Percentiles rank a stretch among this genome's conserved stretches.
Conservation (phyloP, 2,329 filamentous ascomycete genomes). For the Colletotrichum abscissum region DNA sequence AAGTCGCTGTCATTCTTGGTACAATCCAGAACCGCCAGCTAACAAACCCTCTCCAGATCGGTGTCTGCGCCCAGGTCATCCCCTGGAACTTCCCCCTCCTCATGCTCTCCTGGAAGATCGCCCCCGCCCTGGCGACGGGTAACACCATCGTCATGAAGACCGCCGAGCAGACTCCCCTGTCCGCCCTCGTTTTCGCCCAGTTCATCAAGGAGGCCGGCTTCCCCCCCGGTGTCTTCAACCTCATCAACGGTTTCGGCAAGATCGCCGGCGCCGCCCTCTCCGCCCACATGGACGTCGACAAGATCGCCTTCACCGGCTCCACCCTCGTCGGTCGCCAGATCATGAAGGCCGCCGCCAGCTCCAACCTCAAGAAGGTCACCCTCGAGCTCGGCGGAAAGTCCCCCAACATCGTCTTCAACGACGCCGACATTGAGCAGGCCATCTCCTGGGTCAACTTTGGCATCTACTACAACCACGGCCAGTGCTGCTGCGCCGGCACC, state of each 20-base stretch:
- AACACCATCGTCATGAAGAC: conserved; percentile 81
- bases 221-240: conserved; percentile 81
- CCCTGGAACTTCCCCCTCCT: conserved; percentile 90
- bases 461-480: conserved; percentile 74
- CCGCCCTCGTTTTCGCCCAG: conserved; percentile 72
- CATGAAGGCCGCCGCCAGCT: conserved; percentile 82
- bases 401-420: conserved; percentile 83
- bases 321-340: conserved; percentile 79
- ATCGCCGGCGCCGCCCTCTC: conserved; percentile 81
- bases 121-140: conserved; percentile 77
- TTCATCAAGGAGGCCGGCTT: conserved; percentile 82
- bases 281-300: conserved; percentile 83
- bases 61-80: conserved; percentile 88
- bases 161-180: conserved; percentile 81
- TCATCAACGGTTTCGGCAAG: conserved; percentile 83
- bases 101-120: conserved; percentile 88
- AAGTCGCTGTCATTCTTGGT: conserved; percentile 40
- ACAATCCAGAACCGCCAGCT: neutral
- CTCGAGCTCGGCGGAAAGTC: conserved; percentile 85
- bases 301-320: conserved; percentile 85
- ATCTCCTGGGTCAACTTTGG: conserved; percentile 83
- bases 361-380: conserved; percentile 86
- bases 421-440: conserved; percentile 81
- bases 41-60: conserved; percentile 57
- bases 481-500: conserved; percentile 80